Percentiles rank a stretch among this genome's conserved stretches.
phyloP scores from a whole-genome alignment of 768 basidiomycete genomes.

The Neoboletus magnificus region DNA sequence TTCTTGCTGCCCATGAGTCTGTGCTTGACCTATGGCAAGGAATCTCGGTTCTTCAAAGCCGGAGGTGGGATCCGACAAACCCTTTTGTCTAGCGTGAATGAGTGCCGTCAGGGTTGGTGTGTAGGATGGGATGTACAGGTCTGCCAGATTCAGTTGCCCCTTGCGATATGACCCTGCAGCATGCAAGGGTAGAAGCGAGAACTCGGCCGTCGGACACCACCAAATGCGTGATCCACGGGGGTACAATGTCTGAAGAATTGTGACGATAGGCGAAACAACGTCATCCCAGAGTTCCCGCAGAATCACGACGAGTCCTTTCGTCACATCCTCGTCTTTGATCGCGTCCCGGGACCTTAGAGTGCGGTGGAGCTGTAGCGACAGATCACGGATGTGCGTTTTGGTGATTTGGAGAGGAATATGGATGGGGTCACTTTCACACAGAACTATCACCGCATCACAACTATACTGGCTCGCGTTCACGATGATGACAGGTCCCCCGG shows the following conservation, averaged over 20 bases:
- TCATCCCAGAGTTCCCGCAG: background rate
- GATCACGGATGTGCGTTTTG: background rate
- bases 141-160: background rate
- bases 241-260: background rate
- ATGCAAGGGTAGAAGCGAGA: no score
- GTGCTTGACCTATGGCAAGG: background rate
- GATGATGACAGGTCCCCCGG: slow-evolving; percentile 3
- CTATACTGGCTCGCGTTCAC: background rate
- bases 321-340: background rate
- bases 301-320: background rate
- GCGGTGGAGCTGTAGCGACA: background rate
- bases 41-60: background rate
- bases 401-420: slow-evolving; percentile 1
- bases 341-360: background rate
- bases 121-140: background rate
- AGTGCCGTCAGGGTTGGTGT: background rate
- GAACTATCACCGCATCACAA: slow-evolving; percentile 35
- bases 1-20: background rate
- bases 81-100: background rate
- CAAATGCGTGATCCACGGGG: background rate
- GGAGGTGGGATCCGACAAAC: background rate
- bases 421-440: background rate
- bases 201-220: background rate
- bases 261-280: background rate
- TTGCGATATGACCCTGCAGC: background rate